Conservation (phyloP, 768 basidiomycete species). For the Suillus subluteus region DNA sequence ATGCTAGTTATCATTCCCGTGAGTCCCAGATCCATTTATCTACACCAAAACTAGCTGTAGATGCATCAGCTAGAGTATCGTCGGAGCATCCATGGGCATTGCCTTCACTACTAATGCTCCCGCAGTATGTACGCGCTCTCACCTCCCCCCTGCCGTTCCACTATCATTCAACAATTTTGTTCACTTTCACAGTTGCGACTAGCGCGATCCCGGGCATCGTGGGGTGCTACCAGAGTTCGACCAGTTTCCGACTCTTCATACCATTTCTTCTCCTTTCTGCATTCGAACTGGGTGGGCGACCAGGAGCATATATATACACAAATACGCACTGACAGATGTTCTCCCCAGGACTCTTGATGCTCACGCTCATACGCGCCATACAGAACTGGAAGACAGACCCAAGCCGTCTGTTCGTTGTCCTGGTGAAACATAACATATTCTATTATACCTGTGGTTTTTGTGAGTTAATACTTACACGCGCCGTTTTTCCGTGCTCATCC, state of each 20-base stretch:
- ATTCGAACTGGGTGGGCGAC: not conserved
- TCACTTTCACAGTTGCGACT: not conserved
- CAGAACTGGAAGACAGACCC: not conserved
- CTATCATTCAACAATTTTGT: not conserved
- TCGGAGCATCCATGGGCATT: not conserved
- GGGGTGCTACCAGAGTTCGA: not conserved
- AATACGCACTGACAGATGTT: not conserved
- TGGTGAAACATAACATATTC: not conserved
- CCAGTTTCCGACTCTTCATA: not conserved
- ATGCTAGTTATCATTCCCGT: not conserved
- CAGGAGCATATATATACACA: not conserved
- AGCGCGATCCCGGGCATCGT: not conserved
- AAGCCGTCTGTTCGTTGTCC: not conserved
- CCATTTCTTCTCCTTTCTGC: not conserved
- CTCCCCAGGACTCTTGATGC: not conserved
- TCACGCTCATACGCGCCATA: not conserved
- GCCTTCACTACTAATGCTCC: not conserved
- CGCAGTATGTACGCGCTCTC: not conserved
- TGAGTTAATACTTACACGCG: not conserved
- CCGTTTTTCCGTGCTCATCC: not conserved
- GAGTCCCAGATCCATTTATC: not conserved
- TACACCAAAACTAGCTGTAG: not conserved
- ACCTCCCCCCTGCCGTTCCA: not conserved
- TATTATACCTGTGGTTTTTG: not conserved
- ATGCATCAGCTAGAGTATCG: not conserved